Evolutionary conservation across 495 filamentous ascomycete genomes (phyloP).

Genomic region (Penicillium fimorum): DNA sequence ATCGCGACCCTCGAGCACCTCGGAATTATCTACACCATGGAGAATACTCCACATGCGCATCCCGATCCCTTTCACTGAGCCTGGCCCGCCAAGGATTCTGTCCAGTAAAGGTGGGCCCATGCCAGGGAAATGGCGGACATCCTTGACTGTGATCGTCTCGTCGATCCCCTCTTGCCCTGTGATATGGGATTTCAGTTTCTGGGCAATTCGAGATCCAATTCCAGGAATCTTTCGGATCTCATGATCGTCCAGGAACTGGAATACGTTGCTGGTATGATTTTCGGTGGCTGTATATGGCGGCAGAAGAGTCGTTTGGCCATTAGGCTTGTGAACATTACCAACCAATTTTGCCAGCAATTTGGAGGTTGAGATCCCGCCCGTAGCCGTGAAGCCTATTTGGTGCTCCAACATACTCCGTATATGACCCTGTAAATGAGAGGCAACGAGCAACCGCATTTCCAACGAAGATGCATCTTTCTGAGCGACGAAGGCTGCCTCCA

Average conservation of each 20-base stretch:
- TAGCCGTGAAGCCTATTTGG: conserved; percentile 79
- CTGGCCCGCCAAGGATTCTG: conserved; percentile 64
- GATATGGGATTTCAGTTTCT: conserved; percentile 63
- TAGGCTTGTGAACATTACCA: conserved; percentile 81
- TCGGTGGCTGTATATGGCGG: conserved; percentile 50
- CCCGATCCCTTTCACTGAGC: conserved; percentile 66
- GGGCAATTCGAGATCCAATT: conserved; percentile 76
- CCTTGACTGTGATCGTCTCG: conserved; percentile 59
- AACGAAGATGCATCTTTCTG: conserved; percentile 26
- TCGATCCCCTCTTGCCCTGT: conserved; percentile 46
- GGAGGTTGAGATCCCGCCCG: conserved; percentile 83
- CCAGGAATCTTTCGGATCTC: conserved; percentile 82
- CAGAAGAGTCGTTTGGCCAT: conserved; percentile 78
- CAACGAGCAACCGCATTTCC: conserved; percentile 58
- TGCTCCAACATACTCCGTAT: conserved; percentile 70
- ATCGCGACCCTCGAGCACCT: conserved; percentile 67
- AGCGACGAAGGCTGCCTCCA: background rate
- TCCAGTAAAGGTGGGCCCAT: conserved; percentile 63
- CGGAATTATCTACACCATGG: conserved; percentile 60
- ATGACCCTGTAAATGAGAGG: conserved; percentile 71
- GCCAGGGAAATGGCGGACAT: conserved; percentile 58
- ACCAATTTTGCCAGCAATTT: conserved; percentile 83
- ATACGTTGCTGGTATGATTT: conserved; percentile 49
- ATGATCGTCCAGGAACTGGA: conserved; percentile 69
- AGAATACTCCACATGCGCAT: conserved; percentile 73